Base-by-base conservation (phyloP, 2,329 filamentous ascomycete genomes). In the Paracamarosporium sp. region DNA sequence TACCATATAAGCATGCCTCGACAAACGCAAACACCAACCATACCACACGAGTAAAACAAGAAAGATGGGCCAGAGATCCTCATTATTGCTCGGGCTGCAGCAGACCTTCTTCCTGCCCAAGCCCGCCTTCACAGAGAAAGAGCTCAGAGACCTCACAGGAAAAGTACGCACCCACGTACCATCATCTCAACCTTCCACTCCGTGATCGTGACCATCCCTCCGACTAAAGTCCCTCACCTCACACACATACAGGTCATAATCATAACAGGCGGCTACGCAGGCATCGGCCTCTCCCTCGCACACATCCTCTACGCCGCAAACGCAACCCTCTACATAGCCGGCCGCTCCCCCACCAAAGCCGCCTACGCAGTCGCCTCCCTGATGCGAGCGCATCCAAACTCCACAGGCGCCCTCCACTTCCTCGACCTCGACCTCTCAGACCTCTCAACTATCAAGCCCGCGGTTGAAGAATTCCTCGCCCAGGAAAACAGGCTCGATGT, bases 401-500 rank as follows among this genome's bases (percentile, higher is more conserved):
- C 70, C 27, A 59, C 55, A 8, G 58, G 78, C 4, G 9, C 8
- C 61, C 75, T 59, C 58, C 67, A 24, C 63, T 70, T 58, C 58
- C 79, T 15, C 51, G 65, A 79, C 3, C 66, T 79, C 11, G 76
- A 80, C 58, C 71, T 80, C 7, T 64, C 66, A 4, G 73, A 71
- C 17, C 68, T 78, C 44, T 50, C 62, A 9, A 75, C 72, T 2
- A 64, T 78, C 43, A 59, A 67, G 28, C 47, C 62, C 4, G 77
- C 77, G 2, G 64, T 71, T 2, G 53, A 57, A 1, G 58, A 63
- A 4, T 75, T 81, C 61, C 55, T 63, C 6, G 27, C 59, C 2
- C 50, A 66, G 22, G 64, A 67, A 4, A 13, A 57, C 13, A 68
- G 76, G 5, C 69, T 82, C 45, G 93, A 98, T 76, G 93, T 97